Evolutionary conservation across 2,329 filamentous ascomycete genomes (phyloP), one percentile per base, ranked within the genome.

Genomic region (Trichoderma cornu-damae): DNA sequence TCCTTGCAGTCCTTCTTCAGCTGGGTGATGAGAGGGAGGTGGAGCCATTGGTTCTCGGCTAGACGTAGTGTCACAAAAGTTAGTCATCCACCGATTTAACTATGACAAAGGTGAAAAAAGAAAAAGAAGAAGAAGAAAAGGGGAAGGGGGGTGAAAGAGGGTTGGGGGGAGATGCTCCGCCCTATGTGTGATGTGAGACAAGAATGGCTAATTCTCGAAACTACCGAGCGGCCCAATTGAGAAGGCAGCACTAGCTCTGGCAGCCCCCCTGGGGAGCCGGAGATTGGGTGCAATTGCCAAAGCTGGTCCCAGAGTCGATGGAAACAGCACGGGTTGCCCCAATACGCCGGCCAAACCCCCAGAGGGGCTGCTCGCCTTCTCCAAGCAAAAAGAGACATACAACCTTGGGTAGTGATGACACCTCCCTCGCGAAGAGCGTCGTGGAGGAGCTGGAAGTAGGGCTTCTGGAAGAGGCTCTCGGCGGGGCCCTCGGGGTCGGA

Each of bases 321-420:
- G 35, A 59, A 35, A 30, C 40, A 55, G 47, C 20, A 20, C 51
- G 18, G 40, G 44, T 56, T 30, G 34, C 49, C 32, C 55, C 50
- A 57, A 42, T 47, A 64, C 65, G 65, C 68, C 68, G 63, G 53
- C 63, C 68, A 20, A 24, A 54, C 38, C 69, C 69, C 66, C 42
- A 12, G 67, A n/a, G 67, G 66, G 70, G 71, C 68, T 58, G 65
- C 69, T 66, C 65, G 71, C 73, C 72, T 70, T 71, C 70, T 69
- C 64, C 69, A 72, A 68, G 75, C 72, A 82, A 80, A 84, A 83
- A 42, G 86, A 87, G 85, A 90, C 90, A 84, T 91, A 96, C 90
- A 96, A 99, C 94, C 94, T 96, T 99, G 94, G 73, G 94, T 99
- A 77, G 91, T 93, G 79, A 99, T 97, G 72, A 99, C 91, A 80